Conservation (phyloP, 106 monocot genomes). For the Iris macrosiphon region DNA sequence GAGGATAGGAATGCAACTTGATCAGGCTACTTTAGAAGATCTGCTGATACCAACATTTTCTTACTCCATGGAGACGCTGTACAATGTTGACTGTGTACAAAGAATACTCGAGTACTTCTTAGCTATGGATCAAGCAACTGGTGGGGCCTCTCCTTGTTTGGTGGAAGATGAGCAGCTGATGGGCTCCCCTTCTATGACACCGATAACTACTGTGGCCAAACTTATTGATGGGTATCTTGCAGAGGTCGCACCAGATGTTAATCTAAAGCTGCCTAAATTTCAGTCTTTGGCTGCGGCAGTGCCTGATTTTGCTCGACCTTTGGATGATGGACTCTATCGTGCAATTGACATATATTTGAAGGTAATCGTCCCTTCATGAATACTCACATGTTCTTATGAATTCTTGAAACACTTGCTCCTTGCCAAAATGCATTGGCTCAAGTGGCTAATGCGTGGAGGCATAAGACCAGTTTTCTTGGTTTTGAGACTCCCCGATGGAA, state of each 20-base stretch:
- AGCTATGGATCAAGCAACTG: constrained; percentile 15
- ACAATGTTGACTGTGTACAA: constrained; percentile 27
- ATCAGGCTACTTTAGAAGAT: constrained; percentile 26
- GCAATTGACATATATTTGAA: constrained; percentile 59
- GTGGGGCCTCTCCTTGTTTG: constrained; percentile 21
- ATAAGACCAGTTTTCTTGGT: no score
- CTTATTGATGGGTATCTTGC: constrained; percentile 51
- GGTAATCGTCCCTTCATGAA: constrained; percentile 13
- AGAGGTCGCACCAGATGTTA: constrained; percentile 48
- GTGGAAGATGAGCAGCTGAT: constrained; percentile 28
- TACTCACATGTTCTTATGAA: not conserved
- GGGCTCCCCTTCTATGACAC: constrained; percentile 30
- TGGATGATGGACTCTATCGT: constrained; percentile 58
- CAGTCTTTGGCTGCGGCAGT: constrained; percentile 37
- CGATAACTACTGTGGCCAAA: constrained; percentile 35
- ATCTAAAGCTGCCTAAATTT: constrained; percentile 46
- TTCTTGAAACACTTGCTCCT: no score
- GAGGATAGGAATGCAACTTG: constrained; percentile 26
- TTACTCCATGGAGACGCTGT: constrained; percentile 28
- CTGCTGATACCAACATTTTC: constrained; percentile 25
- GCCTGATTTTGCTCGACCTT: constrained; percentile 48
- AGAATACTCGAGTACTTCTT: constrained; percentile 30
- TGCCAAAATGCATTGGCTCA: no score
- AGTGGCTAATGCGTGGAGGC: no score
- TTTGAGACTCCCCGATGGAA: no score